Evolutionary conservation across 306 rosid genomes (phyloP).

Genomic region (Pterocarpus macrocarpus): DNA sequence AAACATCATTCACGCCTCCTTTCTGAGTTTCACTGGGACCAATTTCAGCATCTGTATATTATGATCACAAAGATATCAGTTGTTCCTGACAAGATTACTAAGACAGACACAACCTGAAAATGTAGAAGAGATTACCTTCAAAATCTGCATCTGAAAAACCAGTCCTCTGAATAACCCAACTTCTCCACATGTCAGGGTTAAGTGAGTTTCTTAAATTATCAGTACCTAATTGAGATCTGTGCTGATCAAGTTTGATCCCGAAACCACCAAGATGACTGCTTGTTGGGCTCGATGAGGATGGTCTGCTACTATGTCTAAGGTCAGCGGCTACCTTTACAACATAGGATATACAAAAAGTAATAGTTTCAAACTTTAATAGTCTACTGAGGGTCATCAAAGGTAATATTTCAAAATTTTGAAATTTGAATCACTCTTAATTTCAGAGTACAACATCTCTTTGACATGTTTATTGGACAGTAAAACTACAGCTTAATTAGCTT

Average conservation of each 20-base stretch:
- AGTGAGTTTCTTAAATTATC: constrained; percentile 53
- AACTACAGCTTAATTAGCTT: neutral
- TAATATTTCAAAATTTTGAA: constrained; percentile 49
- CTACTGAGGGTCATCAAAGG: constrained; percentile 38
- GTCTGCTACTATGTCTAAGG: constrained; percentile 51
- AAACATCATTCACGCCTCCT: constrained; percentile 46
- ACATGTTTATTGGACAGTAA: constrained; percentile 3
- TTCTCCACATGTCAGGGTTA: constrained; percentile 68
- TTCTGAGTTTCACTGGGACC: constrained; percentile 45
- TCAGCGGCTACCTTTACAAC: constrained; percentile 69
- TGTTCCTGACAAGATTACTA: constrained; percentile 21
- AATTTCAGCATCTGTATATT: constrained; percentile 70
- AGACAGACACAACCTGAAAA: constrained; percentile 21
- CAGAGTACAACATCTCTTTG: constrained; percentile 8
- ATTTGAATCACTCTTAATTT: constrained; percentile 34
- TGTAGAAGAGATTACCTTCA: constrained; percentile 63
- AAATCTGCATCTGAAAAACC: constrained; percentile 60
- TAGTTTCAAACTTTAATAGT: constrained; percentile 48
- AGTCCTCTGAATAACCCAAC: constrained; percentile 74
- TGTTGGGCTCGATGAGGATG: constrained; percentile 53
- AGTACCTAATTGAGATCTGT: constrained; percentile 46
- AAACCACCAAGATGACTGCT: constrained; percentile 44
- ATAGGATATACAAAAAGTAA: constrained; percentile 55
- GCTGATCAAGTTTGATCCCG: constrained; percentile 49
- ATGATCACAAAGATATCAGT: constrained; percentile 46